These are phyloP conservation scores for Laburnicola sp. DNA, from an alignment of 2,329 filamentous ascomycete species.

Conservation along the genomic window DNA sequence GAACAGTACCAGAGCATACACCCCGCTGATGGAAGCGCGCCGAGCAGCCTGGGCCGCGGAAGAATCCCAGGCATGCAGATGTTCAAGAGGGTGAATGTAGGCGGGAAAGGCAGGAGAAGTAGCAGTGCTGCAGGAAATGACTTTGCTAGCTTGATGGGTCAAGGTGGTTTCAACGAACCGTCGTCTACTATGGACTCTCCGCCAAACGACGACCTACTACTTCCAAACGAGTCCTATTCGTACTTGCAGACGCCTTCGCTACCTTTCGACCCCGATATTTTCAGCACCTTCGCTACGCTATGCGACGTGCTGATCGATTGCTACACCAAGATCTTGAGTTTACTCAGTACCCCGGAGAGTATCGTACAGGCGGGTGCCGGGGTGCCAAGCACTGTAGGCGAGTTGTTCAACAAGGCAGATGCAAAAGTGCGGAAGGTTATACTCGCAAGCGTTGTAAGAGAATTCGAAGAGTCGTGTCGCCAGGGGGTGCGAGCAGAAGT, in stretches of 20 bases:
- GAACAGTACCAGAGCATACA: constrained; percentile 90
- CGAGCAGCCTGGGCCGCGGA: constrained; percentile 72
- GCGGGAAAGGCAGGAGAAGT: constrained; percentile 53
- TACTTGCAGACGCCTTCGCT: constrained; percentile 87
- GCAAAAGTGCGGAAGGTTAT: constrained; percentile 84
- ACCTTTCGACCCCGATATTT: constrained; percentile 96
- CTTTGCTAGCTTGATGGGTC: constrained; percentile 23
- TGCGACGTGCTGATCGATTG: constrained; percentile 95
- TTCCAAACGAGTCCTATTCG: constrained; percentile 79
- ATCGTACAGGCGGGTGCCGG: constrained; percentile 30
- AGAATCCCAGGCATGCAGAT: constrained; percentile 60
- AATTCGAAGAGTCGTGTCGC: constrained; percentile 88
- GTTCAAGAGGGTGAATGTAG: constrained; percentile 53
- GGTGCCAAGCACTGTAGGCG: constrained; percentile 60
- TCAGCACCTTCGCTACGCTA: constrained; percentile 91
- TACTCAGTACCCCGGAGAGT: constrained; percentile 71
- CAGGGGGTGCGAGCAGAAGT: constrained; percentile 77
- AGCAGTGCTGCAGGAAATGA: constrained; percentile 60
- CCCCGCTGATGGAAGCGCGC: constrained; percentile 70
- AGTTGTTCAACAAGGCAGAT: constrained; percentile 90
- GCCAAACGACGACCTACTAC: constrained; percentile 37
- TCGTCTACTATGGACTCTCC: constrained; percentile 33
- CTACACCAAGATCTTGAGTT: constrained; percentile 75
- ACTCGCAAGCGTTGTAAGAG: constrained; percentile 80
- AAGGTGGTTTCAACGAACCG: constrained; percentile 30